These are phyloP conservation scores for Hibiscus tridactylites DNA, from an alignment of 345 rosid species.

Conservation along the genomic window DNA sequence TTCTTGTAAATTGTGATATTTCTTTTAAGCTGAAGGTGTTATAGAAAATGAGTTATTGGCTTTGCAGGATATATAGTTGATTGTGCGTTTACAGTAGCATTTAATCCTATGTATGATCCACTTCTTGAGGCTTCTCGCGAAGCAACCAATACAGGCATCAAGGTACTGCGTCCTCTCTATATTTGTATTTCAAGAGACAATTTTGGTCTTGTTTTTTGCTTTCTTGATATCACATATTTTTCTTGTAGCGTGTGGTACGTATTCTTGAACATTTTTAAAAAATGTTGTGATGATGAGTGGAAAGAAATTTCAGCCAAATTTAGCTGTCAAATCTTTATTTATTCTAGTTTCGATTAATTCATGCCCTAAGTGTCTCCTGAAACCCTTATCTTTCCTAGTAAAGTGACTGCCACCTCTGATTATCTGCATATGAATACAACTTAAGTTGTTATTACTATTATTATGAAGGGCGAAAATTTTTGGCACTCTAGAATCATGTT, in stretches of 20 bases:
- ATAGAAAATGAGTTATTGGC: conserved; percentile 16
- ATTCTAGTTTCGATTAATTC: background rate
- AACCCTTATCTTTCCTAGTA: background rate
- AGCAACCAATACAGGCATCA: conserved; percentile 93
- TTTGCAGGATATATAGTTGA: conserved; percentile 77
- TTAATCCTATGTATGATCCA: conserved; percentile 92
- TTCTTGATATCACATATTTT: background rate
- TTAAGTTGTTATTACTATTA: too few relatives aligned
- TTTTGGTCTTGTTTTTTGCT: background rate
- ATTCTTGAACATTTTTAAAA: background rate
- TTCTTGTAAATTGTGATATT: background rate
- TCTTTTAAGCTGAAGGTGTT: background rate
- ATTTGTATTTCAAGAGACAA: background rate
- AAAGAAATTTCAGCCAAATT: background rate
- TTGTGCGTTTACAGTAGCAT: conserved; percentile 97
- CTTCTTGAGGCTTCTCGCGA: conserved; percentile 90
- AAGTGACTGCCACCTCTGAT: too few relatives aligned
- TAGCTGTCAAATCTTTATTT: background rate
- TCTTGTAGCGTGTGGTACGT: background rate
- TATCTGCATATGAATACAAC: too few relatives aligned
- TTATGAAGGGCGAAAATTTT: background rate
- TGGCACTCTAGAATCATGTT: background rate
- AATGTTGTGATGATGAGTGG: background rate
- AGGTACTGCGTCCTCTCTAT: conserved; percentile 60
- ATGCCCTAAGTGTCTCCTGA: background rate